Evolutionary conservation across 441 rosid species (phyloP).

Genomic region (Omphalea diandra): DNA sequence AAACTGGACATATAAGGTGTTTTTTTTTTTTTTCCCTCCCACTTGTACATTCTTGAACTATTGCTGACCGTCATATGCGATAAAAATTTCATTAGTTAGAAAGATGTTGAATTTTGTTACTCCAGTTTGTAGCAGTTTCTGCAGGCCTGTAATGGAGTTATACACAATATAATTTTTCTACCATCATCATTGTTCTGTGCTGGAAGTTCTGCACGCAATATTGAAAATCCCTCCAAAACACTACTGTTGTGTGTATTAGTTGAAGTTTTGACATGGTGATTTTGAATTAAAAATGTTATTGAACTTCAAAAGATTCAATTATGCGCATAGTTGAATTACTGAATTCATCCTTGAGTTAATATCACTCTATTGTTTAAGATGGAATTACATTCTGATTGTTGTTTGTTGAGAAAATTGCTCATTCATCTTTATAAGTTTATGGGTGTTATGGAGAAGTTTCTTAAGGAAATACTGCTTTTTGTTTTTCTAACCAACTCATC

Average conservation of each 20-base stretch:
- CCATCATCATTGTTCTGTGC: background rate
- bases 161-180: background rate
- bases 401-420: background rate
- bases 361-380: background rate
- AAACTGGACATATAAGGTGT: background rate
- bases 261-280: background rate
- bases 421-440: background rate
- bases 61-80: background rate
- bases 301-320: background rate
- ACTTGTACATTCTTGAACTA: background rate
- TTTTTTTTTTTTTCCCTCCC: too few species aligned
- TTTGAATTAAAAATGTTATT: slow-evolving; percentile 3
- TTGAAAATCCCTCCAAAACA: background rate
- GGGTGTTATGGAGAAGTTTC: background rate
- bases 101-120: background rate
- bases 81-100: background rate
- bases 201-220: background rate
- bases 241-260: background rate
- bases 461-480: background rate
- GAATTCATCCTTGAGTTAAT: background rate
- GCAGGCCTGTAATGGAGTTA: background rate
- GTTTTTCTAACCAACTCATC: slow-evolving; percentile 21
- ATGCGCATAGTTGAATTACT: background rate
- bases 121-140: background rate
- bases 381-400: background rate